phyloP scores from a whole-genome alignment of 2,329 filamentous ascomycete species.

The Keithomyces neogunnii region DNA sequence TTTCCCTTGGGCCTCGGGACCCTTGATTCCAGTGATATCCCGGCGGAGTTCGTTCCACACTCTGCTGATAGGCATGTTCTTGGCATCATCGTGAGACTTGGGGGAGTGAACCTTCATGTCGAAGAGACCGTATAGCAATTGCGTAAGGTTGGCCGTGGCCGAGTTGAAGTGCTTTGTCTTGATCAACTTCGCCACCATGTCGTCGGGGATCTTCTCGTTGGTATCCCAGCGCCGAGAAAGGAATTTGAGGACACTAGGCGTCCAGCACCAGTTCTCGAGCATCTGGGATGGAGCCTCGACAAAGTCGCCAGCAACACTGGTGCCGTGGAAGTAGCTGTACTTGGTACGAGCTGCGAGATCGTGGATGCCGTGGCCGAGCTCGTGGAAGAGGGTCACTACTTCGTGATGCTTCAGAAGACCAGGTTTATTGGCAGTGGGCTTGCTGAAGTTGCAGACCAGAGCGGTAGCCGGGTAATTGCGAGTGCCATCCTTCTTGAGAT shows the following conservation, averaged over 20 bases:
- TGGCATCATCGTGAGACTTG: constrained; percentile 57
- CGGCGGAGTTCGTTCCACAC: constrained; percentile 66
- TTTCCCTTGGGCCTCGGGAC: constrained; percentile 58
- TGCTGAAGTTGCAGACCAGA: constrained; percentile 79
- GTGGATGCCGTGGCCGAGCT: constrained; percentile 64
- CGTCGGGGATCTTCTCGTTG: constrained; percentile 62
- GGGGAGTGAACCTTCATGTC: constrained; percentile 76
- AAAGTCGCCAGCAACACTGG: constrained; percentile 58
- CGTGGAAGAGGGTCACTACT: constrained; percentile 76
- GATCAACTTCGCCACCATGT: constrained; percentile 65
- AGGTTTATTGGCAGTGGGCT: constrained; percentile 67
- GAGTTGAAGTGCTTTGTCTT: constrained; percentile 75
- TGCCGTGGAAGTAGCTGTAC: constrained; percentile 61
- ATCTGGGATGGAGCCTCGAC: constrained; percentile 66
- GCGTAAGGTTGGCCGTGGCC: constrained; percentile 67
- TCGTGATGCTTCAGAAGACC: constrained; percentile 76
- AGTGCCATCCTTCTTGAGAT: constrained; percentile 56
- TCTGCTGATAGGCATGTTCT: constrained; percentile 54
- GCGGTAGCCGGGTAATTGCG: constrained; percentile 70
- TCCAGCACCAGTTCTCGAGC: constrained; percentile 73
- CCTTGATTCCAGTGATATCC: constrained; percentile 65
- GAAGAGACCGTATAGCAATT: constrained; percentile 74
- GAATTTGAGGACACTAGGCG: constrained; percentile 51
- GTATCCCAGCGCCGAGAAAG: constrained; percentile 69
- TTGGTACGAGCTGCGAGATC: constrained; percentile 55